Evolutionary conservation across 495 filamentous ascomycete species (phyloP), one percentile per base, ranked within the genome.

Genomic region (Penicillium coffeae): DNA sequence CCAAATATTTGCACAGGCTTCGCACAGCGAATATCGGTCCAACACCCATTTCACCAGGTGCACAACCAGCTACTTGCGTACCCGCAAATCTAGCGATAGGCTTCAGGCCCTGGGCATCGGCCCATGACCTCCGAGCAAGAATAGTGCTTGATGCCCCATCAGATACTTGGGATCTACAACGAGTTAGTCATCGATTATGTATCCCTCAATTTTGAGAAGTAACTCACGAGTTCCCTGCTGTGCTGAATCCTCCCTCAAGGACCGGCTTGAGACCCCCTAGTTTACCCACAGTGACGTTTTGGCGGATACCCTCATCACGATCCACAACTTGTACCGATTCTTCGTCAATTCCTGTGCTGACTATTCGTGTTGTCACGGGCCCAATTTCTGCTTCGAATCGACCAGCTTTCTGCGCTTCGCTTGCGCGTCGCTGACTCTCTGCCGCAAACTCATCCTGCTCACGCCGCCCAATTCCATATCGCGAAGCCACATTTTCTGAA

Each of bases 31-130:
- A 56, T 5, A 88, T 87, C 7, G 90, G 90, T 0, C 90, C 90
- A 41, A 95, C 77, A 34, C 90, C 90, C 90, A 96, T 96, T 77
- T 95, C 91, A 60, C 94, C 89, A 8, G 91, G 90, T 37, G 70
- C 74, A 59, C 87, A 90, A 14, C 91, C 90, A 0, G 79, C 83
- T 27, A 88, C 82, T 13, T 79, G 72, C 10, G 87, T 81, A 8
- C 75, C 82, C 2, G 88, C 87, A 73, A 88, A 95, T 67, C 84
- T 81, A 59, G 94, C 88, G 13, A 70, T 72, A 1, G 70, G 75
- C 18, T 72, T 63, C 19, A 95, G 68, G 6, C 89, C 89, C 5
- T 94, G 77, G 55, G 78, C 78, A 8, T 75, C 79, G 3, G 90
- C 90, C n/a, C 82, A 91, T 45, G 82, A 86, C 13, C 90, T 74